These are phyloP conservation scores for Xylariaceae sp. DNA, from an alignment of 2,329 filamentous ascomycete species.

Conservation along the genomic window DNA sequence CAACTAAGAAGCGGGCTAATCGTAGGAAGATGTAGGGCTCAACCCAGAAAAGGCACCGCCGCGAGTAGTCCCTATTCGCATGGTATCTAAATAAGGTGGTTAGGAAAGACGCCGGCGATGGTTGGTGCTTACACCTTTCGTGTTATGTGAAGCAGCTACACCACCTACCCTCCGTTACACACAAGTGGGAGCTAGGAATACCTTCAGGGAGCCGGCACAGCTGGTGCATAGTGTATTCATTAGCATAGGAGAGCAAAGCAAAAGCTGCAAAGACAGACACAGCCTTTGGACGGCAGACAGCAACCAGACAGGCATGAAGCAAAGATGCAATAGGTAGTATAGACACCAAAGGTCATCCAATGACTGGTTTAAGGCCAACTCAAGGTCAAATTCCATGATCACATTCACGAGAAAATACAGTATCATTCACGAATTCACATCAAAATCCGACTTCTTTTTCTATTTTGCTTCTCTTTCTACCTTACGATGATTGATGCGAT, in stretches of 20 bases:
- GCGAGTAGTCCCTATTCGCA: no score
- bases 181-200: not conserved
- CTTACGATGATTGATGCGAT: no score
- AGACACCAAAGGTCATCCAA: not conserved
- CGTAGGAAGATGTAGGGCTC: constrained; percentile 47
- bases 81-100: no score
- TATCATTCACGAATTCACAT: no score
- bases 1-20: constrained; percentile 44
- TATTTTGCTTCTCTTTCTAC: no score
- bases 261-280: not conserved
- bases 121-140: no score
- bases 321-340: not conserved
- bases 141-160: not conserved
- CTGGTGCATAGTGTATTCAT: not conserved
- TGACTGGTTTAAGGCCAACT: no score
- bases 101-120: no score
- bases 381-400: no score
- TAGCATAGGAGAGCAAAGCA: not conserved
- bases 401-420: no score
- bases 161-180: not conserved
- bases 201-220: not conserved
- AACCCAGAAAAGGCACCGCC: not conserved
- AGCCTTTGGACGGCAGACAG: not conserved
- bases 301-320: not conserved
- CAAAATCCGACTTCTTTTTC: no score